Conservation (phyloP, 805 yeast genomes). For the Candida piceae region DNA sequence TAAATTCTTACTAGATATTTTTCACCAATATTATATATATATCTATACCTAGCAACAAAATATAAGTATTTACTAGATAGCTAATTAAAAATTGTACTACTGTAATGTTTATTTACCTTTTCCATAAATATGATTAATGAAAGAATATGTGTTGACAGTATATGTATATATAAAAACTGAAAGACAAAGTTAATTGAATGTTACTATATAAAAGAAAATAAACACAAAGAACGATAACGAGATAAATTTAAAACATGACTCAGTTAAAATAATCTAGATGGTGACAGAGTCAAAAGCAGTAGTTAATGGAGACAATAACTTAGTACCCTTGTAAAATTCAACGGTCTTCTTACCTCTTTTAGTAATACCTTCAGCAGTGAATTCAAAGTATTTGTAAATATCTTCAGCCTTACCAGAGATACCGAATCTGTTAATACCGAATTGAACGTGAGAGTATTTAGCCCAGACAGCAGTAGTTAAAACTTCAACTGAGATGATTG, state of each 20-base stretch:
- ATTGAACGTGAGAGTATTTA: constrained; percentile 92
- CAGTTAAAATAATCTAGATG: no score
- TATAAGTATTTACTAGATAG: no score
- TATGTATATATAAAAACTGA: no score
- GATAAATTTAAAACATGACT: no score
- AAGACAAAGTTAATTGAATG: background rate
- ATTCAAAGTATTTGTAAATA: constrained; percentile 79
- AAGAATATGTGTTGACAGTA: no score
- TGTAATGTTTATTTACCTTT: no score
- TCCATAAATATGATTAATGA: no score
- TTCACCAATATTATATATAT: no score
- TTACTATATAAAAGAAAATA: background rate
- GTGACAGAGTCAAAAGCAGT: constrained; percentile 55
- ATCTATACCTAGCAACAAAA: no score
- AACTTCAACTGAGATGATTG: constrained; percentile 91
- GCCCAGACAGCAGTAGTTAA: constrained; percentile 90
- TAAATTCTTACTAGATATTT: no score
- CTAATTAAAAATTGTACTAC: no score
- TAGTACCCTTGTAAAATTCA: constrained; percentile 75
- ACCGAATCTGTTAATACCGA: constrained; percentile 95
- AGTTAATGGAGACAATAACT: constrained; percentile 70
- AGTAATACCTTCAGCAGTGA: constrained; percentile 91
- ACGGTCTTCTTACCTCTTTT: constrained; percentile 76
- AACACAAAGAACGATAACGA: background rate
- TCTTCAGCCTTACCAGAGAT: constrained; percentile 87